These are phyloP conservation scores for Xylariaceae sp. DNA, from an alignment of 2,329 filamentous ascomycete species.

Conservation along the genomic window DNA sequence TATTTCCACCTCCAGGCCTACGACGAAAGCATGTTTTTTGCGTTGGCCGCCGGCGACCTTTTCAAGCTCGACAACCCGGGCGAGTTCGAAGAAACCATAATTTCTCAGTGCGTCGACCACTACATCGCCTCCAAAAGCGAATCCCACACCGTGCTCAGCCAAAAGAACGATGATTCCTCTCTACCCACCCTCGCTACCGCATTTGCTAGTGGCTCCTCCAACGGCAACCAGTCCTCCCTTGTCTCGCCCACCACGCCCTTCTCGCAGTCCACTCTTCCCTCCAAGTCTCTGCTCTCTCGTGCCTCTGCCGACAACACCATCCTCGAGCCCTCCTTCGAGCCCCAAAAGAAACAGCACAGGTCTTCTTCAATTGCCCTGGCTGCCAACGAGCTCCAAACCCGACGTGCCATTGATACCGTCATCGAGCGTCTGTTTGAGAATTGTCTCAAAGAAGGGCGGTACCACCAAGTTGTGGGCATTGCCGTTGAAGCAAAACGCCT, in stretches of 20 bases:
- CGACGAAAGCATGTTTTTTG: constrained; percentile 98
- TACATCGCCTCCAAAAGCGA: constrained; percentile 74
- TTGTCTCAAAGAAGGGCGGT: constrained; percentile 80
- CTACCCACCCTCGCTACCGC: constrained; percentile 72
- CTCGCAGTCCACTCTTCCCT: constrained; percentile 86
- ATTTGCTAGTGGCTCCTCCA: constrained; percentile 63
- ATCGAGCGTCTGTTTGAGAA: constrained; percentile 88
- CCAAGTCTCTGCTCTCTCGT: constrained; percentile 90
- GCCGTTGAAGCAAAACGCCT: constrained; percentile 92
- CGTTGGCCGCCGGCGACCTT: constrained; percentile 86
- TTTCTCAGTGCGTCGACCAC: constrained; percentile 96
- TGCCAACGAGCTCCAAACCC: constrained; percentile 61
- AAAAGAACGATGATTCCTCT: constrained; percentile 35
- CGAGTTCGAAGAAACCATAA: constrained; percentile 98
- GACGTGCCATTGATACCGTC: constrained; percentile 74
- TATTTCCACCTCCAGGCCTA: constrained; percentile 99
- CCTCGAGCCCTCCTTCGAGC: constrained; percentile 55
- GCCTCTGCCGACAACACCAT: constrained; percentile 63
- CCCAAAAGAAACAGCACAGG: constrained; percentile 49
- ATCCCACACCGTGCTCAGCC: constrained; percentile 44
- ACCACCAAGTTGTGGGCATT: constrained; percentile 94
- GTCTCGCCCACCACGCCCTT: constrained; percentile 92
- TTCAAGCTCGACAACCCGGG: constrained; percentile 88
- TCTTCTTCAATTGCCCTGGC: constrained; percentile 62
- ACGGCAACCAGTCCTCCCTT: constrained; percentile 64